Conservation (phyloP, 2,329 filamentous ascomycete genomes). For the Penicillium sp. region DNA sequence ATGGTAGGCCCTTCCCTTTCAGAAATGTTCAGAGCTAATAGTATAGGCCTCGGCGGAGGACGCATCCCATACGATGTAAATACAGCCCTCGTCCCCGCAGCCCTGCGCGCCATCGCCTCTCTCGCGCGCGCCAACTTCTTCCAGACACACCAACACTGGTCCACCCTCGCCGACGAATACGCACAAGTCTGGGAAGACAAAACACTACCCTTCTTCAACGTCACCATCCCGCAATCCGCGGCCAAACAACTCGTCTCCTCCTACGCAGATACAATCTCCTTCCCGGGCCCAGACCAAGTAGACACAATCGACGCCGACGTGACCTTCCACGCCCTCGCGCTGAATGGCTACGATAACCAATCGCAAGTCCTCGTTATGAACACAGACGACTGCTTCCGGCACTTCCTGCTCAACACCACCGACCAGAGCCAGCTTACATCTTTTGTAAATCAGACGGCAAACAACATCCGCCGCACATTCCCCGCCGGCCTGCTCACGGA, state of each 20-base stretch:
- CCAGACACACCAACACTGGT: conserved; percentile 46
- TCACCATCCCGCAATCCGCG: conserved; percentile 39
- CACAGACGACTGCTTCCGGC: conserved; percentile 61
- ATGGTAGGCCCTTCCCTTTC: conserved; percentile 34
- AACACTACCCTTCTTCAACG: conserved; percentile 56
- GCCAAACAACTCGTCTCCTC: conserved; percentile 47
- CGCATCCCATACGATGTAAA: conserved; percentile 65
- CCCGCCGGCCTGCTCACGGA: conserved; percentile 56
- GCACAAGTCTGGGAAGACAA: conserved; percentile 61
- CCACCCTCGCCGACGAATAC: conserved; percentile 42
- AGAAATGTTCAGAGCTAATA: background rate
- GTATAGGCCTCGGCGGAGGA: conserved; percentile 51
- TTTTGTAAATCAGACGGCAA: conserved; percentile 56
- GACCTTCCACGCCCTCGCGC: conserved; percentile 54
- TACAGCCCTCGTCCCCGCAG: conserved; percentile 59
- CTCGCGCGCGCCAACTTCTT: conserved; percentile 50
- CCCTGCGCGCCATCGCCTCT: conserved; percentile 54
- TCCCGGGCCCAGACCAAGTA: conserved; percentile 44
- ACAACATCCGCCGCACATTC: conserved; percentile 55
- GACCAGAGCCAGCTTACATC: conserved; percentile 54
- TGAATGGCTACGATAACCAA: conserved; percentile 51
- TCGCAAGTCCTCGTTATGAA: conserved; percentile 57
- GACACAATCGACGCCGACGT: conserved; percentile 44
- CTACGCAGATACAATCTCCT: conserved; percentile 46
- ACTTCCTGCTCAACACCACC: conserved; percentile 59